A percentile compares a stretch with the other conserved stretches of the same genome.
Conservation (phyloP, 1,139 yeast genomes). For the Insectozyma bohioensis region DNA sequence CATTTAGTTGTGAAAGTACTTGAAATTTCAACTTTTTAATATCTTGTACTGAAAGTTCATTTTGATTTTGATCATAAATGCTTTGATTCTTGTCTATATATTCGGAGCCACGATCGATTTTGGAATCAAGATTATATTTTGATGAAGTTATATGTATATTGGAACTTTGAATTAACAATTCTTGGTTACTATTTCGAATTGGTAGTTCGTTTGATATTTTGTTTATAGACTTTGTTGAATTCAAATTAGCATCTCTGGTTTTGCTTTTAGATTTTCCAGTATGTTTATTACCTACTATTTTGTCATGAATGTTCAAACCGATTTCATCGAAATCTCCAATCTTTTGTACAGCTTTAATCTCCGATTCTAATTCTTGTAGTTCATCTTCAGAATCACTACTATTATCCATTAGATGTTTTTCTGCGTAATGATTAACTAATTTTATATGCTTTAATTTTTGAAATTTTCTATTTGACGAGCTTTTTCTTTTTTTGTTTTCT, state of each 20-base stretch:
- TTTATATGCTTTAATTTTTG: slow-evolving; percentile 9
- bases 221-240: too few species aligned
- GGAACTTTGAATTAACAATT: too few species aligned
- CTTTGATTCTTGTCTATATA: not conserved
- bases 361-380: not conserved
- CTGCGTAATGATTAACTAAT: slow-evolving; percentile 9
- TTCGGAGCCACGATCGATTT: not conserved
- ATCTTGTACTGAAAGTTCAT: slow-evolving; percentile 13
- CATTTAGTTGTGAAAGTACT: slow-evolving; percentile 23
- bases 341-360: too few species aligned
- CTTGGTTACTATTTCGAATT: too few species aligned
- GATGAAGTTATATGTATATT: too few species aligned
- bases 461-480: slow-evolving; percentile 8
- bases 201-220: too few species aligned
- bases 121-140: too few species aligned
- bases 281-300: too few species aligned
- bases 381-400: slow-evolving; percentile 2
- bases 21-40: slow-evolving; percentile 16
- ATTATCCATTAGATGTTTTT: slow-evolving; percentile 8
- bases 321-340: slow-evolving; percentile 1
- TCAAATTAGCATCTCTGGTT: too few species aligned
- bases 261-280: too few species aligned
- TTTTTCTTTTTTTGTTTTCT: slow-evolving; percentile 3
- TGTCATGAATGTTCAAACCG: not conserved
- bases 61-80: not conserved